Base-by-base conservation (phyloP, 495 filamentous ascomycete species). In the Parmelia sp. region DNA sequence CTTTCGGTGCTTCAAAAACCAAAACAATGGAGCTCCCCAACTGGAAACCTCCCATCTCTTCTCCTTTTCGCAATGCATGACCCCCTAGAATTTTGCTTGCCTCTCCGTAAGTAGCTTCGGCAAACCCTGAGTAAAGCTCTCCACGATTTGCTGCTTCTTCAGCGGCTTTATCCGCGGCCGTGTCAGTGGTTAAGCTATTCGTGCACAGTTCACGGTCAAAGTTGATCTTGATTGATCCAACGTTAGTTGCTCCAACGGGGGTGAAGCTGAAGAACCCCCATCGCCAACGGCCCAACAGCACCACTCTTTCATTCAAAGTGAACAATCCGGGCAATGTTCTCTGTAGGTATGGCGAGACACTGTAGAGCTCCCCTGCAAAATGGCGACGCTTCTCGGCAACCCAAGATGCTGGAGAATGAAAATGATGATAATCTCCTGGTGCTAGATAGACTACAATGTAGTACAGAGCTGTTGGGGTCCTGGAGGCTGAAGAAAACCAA, bases 1-100 rank as follows among this genome's bases (percentile, higher is more conserved):
- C 83, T 65, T 86, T 86, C 0, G 94, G 94, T 44, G 93, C 94
- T 74, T 99, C 94, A 77, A 99, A 99, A 7, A 97, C 92, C 39
- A 99, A 78, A 42, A 99, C 94, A 64, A 99, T 88, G 0, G 93
- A 92, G 72, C 92, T 97, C 29, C 94, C 94, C 27, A 99, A 80
- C 78, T 94, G 91, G 76, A 99, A 99, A 0, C 94, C 94, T 31
- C 94, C 94, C 90, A 99, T 97, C 75, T 99, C 95, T 66, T 95
- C 92, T 31, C 94, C 94, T 45, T 91, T 82, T 56, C 86, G 80
- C 64, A 97, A 75, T 14, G 94, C 87, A 73, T 97, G 85, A 15
- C 94, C 94, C 31, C 86, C 83, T 4, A 99, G 80, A 2, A 96
- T 82, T 15, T 76, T 71, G 74, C 88, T 94, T 9, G 92, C 90